Evolutionary conservation across 1,284 basidiomycete genomes (phyloP), one percentile per base, ranked within the genome.

Genomic region (Ceratobasidium sp.): DNA sequence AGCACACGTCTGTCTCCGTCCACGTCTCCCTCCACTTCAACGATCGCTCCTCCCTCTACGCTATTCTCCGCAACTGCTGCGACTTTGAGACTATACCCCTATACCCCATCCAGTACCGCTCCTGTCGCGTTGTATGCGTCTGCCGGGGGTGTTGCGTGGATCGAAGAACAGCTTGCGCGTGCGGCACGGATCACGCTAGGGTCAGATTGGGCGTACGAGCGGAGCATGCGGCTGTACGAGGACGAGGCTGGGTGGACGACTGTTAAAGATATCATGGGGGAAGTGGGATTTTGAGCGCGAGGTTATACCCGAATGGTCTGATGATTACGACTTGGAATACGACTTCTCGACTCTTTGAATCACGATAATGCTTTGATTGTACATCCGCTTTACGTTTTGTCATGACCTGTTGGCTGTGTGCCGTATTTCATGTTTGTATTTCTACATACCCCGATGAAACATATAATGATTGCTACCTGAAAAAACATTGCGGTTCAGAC

Each of bases 171-270:
- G 25, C 71, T 74, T n/a, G 44, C 32, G 13, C 71, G 71, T 43
- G 71, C 61, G 32, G 61, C 71, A 9, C 59, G 46, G 34, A 40
- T 74, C 29, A 65, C 61, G 59, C 61, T 74, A n/a, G 61, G 49
- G 5, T 64, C 71, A 11, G 71, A 74, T 37, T 74, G 71, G 71
- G 54, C 71, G 19, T 74, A 74, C 51, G 71, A 74, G n/a, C 71
- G 71, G 46, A 74, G 71, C 37, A 51, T 74, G 49, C 44, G 49
- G 34, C 15, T 74, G 49, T 74, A 54, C n/a, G 71, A 74, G 9
- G 71, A 74, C 9, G 71, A 74, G 37, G 61, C 44, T 25, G 40
- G 56, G 43, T 73, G 69, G 57, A 51, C 29, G 25, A n/a, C 17
- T 46, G 32, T 37, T 11, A 49, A 15, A 4, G 71, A 64, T 17